phyloP scores from a whole-genome alignment of 2,329 filamentous ascomycete species.

The Knufia petricola region DNA sequence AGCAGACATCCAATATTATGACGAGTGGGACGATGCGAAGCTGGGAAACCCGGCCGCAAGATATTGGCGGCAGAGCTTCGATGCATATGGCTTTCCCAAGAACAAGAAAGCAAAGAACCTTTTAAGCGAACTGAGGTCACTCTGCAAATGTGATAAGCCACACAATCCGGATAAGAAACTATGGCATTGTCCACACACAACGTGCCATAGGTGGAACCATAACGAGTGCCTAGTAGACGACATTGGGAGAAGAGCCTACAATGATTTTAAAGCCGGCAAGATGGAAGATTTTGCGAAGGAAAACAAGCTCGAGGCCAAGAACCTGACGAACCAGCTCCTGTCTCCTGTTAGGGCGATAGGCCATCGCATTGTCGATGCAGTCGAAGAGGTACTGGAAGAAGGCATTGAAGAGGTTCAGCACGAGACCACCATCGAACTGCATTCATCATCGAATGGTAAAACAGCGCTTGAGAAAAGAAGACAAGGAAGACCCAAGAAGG shows the following conservation, averaged over 20 bases:
- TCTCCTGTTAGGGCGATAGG: neutral
- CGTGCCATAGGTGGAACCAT: conserved; percentile 54
- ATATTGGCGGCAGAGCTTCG: conserved; percentile 57
- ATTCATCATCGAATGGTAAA: neutral
- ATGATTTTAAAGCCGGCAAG: neutral
- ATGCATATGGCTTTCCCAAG: conserved; percentile 30
- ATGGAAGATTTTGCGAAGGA: conserved; percentile 2
- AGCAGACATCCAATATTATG: conserved; percentile 41
- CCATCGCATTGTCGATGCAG: neutral
- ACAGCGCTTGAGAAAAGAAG: neutral
- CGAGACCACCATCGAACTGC: neutral
- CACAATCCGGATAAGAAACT: conserved; percentile 54
- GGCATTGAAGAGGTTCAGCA: neutral
- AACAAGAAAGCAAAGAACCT: conserved; percentile 3
- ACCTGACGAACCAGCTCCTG: neutral
- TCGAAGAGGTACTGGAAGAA: neutral
- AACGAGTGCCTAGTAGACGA: conserved; percentile 53
- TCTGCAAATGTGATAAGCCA: conserved; percentile 50
- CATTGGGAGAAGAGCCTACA: conserved; percentile 22
- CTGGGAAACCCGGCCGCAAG: conserved; percentile 39
- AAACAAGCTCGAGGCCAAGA: neutral
- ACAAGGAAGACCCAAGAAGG: conserved; percentile 2
- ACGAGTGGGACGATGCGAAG: conserved; percentile 58
- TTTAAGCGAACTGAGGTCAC: conserved; percentile 23
- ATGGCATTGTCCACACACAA: conserved; percentile 47